Conservation (phyloP, 495 filamentous ascomycete genomes). For the Niebla homalea region DNA sequence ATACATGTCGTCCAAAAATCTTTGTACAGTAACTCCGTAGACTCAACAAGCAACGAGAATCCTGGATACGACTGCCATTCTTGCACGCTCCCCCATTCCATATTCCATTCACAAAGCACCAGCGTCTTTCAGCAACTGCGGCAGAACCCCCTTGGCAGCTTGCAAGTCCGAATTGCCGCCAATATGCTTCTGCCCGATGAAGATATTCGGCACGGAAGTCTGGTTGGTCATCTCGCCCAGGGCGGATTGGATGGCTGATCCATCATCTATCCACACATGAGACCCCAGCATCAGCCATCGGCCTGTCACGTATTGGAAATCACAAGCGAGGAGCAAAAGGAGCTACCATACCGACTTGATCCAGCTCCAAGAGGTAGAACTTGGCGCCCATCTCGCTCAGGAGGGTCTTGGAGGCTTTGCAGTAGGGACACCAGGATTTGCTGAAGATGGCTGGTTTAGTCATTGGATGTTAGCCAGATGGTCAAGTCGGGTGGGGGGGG, state of each 20-base stretch:
- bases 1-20: too few species aligned
- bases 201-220: slow-evolving; percentile 88
- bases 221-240: slow-evolving; percentile 70
- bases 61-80: too few species aligned
- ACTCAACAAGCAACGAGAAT: too few species aligned
- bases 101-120: slow-evolving; percentile 32
- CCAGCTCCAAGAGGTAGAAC: slow-evolving; percentile 65
- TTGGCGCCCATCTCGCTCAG: slow-evolving; percentile 59
- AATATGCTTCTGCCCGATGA: slow-evolving; percentile 79
- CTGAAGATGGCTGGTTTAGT: slow-evolving; percentile 64
- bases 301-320: neutral
- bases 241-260: slow-evolving; percentile 67
- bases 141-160: slow-evolving; percentile 43
- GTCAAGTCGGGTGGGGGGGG: neutral
- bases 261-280: too few species aligned
- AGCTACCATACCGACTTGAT: slow-evolving; percentile 53
- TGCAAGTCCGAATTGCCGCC: slow-evolving; percentile 95
- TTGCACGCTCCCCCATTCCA: too few species aligned
- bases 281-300: neutral
- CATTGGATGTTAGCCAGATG: neutral
- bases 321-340: neutral
- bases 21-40: too few species aligned
- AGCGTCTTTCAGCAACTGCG: slow-evolving; percentile 47
- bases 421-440: slow-evolving; percentile 97
- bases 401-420: slow-evolving; percentile 60